Evolutionary conservation across 2,329 filamentous ascomycete genomes (phyloP).

Genomic region (Arachnopeziza araneosa): DNA sequence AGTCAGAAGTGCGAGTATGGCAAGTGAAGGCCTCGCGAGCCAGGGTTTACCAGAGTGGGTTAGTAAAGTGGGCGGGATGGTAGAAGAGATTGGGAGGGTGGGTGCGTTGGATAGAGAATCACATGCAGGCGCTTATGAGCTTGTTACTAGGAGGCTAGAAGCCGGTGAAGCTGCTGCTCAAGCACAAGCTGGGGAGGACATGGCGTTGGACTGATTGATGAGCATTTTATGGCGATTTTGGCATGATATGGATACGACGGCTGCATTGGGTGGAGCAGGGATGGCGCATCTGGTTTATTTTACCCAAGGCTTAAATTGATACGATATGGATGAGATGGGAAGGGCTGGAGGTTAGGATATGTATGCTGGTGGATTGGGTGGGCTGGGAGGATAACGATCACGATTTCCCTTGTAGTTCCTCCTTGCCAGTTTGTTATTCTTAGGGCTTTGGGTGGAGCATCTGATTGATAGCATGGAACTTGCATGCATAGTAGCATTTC

Average conservation of each 20-base stretch:
- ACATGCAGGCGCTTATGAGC: slow-evolving; percentile 66
- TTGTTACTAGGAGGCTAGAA: slow-evolving; percentile 20
- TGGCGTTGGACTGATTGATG: neutral
- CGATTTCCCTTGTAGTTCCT: neutral
- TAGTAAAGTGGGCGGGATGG: slow-evolving; percentile 60
- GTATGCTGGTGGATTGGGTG: neutral
- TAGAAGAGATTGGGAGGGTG: slow-evolving; percentile 61
- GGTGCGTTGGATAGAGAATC: slow-evolving; percentile 62
- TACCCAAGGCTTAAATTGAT: neutral
- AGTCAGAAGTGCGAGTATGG: slow-evolving; percentile 61
- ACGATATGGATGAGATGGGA: neutral
- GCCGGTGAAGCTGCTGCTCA: slow-evolving; percentile 2
- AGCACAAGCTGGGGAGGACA: neutral
- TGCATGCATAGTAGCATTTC: neutral
- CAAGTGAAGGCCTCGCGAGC: slow-evolving; percentile 62
- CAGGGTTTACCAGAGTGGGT: slow-evolving; percentile 71
- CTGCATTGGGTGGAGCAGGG: neutral
- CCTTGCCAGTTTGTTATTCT: neutral
- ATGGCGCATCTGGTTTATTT: neutral
- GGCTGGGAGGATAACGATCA: neutral
- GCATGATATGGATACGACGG: neutral
- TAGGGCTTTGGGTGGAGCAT: neutral
- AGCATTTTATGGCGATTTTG: neutral
- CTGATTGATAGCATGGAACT: neutral
- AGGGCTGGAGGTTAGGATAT: neutral